Conservation (phyloP, 1,284 basidiomycete species). For the Xanthoconium separans region DNA sequence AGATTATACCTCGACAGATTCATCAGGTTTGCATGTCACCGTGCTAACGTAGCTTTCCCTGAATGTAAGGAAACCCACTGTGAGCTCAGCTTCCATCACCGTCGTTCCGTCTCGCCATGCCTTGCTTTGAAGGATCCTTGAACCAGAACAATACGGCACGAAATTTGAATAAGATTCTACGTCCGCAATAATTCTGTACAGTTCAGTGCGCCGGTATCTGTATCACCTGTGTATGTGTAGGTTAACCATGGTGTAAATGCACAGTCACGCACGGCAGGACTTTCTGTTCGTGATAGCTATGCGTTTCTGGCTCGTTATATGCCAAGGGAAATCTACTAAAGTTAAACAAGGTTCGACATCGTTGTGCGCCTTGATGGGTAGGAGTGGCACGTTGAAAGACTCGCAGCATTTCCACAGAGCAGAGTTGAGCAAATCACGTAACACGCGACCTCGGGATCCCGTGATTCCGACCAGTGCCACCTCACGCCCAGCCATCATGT, state of each 20-base stretch:
- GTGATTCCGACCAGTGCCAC: neutral
- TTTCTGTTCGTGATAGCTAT: conserved; percentile 61
- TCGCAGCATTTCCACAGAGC: conserved; percentile 13
- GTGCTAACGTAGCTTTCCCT: conserved; percentile 86
- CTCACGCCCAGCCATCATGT: neutral
- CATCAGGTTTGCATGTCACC: conserved; percentile 76
- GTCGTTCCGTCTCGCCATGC: conserved; percentile 38
- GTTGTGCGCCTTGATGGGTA: neutral
- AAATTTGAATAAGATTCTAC: conserved; percentile 85
- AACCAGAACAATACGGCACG: conserved; percentile 85
- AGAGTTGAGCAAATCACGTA: neutral
- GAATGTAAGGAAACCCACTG: conserved; percentile 86
- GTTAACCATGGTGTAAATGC: neutral
- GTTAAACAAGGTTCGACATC: conserved; percentile 36
- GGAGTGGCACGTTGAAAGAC: conserved; percentile 13
- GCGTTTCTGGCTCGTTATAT: conserved; percentile 29
- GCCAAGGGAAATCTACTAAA: conserved; percentile 40
- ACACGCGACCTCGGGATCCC: neutral
- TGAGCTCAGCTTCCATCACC: conserved; percentile 81
- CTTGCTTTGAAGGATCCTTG: conserved; percentile 57
- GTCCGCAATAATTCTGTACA: conserved; percentile 88
- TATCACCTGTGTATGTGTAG: conserved; percentile 25
- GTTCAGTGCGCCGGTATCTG: conserved; percentile 72
- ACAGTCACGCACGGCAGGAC: conserved; percentile 71
- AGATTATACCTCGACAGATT: conserved; percentile 64